A percentile compares a stretch with the other conserved stretches of the same genome.
phyloP scores from a whole-genome alignment of 1,284 basidiomycete species.

The Ceratobasidium sp. region DNA sequence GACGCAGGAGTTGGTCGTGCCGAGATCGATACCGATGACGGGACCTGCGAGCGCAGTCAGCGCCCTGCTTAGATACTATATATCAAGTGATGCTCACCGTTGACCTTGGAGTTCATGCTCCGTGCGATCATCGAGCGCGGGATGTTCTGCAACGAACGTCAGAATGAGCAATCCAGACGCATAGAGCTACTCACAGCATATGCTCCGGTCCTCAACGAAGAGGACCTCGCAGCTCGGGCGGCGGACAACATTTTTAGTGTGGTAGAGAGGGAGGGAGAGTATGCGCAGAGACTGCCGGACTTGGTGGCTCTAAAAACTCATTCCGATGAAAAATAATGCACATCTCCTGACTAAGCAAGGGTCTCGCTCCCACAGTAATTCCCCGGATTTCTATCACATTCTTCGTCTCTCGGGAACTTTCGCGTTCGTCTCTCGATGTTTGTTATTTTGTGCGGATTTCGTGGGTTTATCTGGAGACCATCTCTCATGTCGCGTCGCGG shows the following conservation, averaged over 20 bases:
- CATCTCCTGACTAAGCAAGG: constrained; percentile 31
- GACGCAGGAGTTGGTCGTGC: constrained; percentile 47
- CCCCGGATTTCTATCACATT: constrained; percentile 37
- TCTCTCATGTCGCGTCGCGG: no score
- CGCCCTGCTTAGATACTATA: neutral
- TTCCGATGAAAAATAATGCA: constrained; percentile 21
- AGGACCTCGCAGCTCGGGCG: constrained; percentile 71
- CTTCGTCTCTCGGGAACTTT: neutral
- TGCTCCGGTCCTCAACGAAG: constrained; percentile 71
- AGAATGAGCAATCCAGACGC: neutral
- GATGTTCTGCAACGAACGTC: constrained; percentile 43
- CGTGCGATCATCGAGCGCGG: constrained; percentile 50
- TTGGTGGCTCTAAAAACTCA: constrained; percentile 25
- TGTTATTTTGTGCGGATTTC: no score
- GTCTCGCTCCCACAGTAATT: constrained; percentile 13
- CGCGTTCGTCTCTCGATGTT: no score
- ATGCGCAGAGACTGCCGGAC: constrained; percentile 17
- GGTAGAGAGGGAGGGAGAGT: constrained; percentile 58
- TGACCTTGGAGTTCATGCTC: constrained; percentile 52
- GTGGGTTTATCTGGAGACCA: no score
- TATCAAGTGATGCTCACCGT: constrained; percentile 22
- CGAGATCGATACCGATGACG: constrained; percentile 59
- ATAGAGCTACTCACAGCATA: constrained; percentile 69
- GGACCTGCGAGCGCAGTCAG: constrained; percentile 66
- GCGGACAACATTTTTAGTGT: constrained; percentile 74